Evolutionary conservation across 1,284 basidiomycete genomes (phyloP).

Genomic region (Veloporphyrellus conicus): DNA sequence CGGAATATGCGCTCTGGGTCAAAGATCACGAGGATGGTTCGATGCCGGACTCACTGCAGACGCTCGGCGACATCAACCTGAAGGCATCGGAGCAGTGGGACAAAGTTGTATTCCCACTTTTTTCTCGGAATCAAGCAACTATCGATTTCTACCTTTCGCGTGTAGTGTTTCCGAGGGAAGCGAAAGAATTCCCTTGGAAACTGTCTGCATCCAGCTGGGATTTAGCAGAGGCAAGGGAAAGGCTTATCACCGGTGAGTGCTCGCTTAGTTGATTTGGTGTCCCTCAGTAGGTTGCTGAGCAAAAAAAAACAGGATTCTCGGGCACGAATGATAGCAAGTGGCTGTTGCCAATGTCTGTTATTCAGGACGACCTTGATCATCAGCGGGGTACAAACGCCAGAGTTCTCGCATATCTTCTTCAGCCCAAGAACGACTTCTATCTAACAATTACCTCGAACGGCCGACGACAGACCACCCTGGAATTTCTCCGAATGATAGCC

Average conservation of each 20-base stretch:
- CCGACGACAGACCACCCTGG: not conserved
- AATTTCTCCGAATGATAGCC: not conserved
- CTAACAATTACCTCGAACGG: not conserved
- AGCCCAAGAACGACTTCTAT: not conserved
- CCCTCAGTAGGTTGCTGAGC: not conserved
- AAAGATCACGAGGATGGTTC: not conserved
- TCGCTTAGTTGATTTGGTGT: too few species aligned
- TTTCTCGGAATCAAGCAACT: slow-evolving; percentile 36
- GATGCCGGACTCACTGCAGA: slow-evolving; percentile 29
- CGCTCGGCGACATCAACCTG: slow-evolving; percentile 39
- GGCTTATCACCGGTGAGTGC: not conserved
- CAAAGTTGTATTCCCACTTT: slow-evolving; percentile 31
- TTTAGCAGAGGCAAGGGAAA: slow-evolving; percentile 33
- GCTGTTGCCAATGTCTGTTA: not conserved
- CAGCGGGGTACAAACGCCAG: not conserved
- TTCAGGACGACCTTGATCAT: slow-evolving; percentile 1
- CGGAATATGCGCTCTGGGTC: slow-evolving; percentile 45
- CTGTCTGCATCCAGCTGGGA: slow-evolving; percentile 49
- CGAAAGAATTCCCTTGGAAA: slow-evolving; percentile 44
- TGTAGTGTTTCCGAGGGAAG: slow-evolving; percentile 18
- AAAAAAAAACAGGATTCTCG: slow-evolving; percentile 1
- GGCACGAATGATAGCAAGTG: slow-evolving; percentile 6
- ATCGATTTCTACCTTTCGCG: slow-evolving; percentile 47
- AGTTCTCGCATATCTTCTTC: not conserved
- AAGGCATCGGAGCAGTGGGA: slow-evolving; percentile 36